phyloP scores from a whole-genome alignment of 768 basidiomycete genomes.

The Lactarius psammicola region DNA sequence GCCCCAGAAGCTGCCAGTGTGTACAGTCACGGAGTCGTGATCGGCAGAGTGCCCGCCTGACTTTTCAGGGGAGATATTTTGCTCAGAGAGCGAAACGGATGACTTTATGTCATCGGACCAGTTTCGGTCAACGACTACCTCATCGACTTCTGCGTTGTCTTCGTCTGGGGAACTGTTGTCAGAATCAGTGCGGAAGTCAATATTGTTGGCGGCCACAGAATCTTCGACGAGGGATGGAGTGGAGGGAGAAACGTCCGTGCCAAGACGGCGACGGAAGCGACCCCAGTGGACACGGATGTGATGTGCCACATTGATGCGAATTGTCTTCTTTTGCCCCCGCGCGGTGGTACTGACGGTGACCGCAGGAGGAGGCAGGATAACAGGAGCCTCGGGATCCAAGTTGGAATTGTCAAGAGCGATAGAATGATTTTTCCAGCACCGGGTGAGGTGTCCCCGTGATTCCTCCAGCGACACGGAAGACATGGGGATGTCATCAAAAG shows the following conservation, averaged over 20 bases:
- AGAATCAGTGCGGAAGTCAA: slow-evolving; percentile 34
- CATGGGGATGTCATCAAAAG: slow-evolving; percentile 24
- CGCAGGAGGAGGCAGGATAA: slow-evolving; percentile 22
- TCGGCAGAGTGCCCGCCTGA: slow-evolving; percentile 44
- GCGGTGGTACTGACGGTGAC: slow-evolving; percentile 27
- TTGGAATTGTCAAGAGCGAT: slow-evolving; percentile 10
- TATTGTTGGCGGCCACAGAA: slow-evolving; percentile 32
- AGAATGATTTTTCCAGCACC: not conserved
- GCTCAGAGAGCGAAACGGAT: slow-evolving; percentile 52
- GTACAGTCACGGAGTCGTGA: slow-evolving; percentile 38
- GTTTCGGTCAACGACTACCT: slow-evolving; percentile 72
- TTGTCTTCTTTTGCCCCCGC: slow-evolving; percentile 39
- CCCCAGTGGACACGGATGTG: slow-evolving; percentile 47
- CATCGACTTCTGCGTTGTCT: slow-evolving; percentile 52
- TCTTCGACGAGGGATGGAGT: slow-evolving; percentile 34
- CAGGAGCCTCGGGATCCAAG: slow-evolving; percentile 1
- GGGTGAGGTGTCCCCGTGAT: not conserved
- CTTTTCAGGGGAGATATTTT: slow-evolving; percentile 48
- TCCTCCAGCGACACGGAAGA: slow-evolving; percentile 8
- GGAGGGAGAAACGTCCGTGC: slow-evolving; percentile 55
- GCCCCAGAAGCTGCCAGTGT: slow-evolving; percentile 40
- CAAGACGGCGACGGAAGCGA: slow-evolving; percentile 52
- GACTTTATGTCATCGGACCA: slow-evolving; percentile 63
- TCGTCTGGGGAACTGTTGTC: slow-evolving; percentile 36
- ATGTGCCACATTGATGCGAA: slow-evolving; percentile 36